These are phyloP conservation scores for Thalassiosira exigua DNA, from an alignment of 352 stramenopile genomes.

Conservation along the genomic window DNA sequence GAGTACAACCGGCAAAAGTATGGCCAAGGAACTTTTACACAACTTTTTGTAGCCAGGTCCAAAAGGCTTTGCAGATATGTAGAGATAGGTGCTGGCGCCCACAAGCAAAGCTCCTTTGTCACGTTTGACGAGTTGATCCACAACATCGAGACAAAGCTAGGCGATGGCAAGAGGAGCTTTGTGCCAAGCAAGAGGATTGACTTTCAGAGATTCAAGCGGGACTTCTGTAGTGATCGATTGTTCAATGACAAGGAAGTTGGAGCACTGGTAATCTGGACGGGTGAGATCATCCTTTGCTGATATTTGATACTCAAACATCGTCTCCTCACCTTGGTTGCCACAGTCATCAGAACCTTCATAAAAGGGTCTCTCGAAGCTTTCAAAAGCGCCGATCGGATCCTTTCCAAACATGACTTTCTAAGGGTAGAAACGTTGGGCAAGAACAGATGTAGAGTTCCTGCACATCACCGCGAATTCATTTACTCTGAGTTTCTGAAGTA, in stretches of 20 bases:
- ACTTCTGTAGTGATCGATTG: conserved; percentile 39
- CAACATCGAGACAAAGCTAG: conserved; percentile 40
- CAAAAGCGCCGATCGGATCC: conserved; percentile 14
- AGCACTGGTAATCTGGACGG: conserved; percentile 66
- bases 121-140: conserved; percentile 56
- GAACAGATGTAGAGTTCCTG: conserved; percentile 58
- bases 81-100: conserved; percentile 26
- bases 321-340: not conserved
- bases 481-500: conserved; percentile 71
- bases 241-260: conserved; percentile 32
- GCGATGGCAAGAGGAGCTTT: conserved; percentile 5
- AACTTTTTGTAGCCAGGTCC: conserved; percentile 69
- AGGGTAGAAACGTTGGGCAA: conserved; percentile 47
- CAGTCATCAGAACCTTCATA: conserved; percentile 70
- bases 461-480: conserved; percentile 29
- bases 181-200: conserved; percentile 29
- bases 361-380: conserved; percentile 80
- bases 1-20: conserved; percentile 57
- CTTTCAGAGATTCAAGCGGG: conserved; percentile 61
- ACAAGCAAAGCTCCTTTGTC: conserved; percentile 17
- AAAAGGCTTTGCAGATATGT: conserved; percentile 64
- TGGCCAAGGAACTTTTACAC: conserved; percentile 36
- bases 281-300: not conserved
- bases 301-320: too few relatives aligned
- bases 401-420: conserved; percentile 55